phyloP scores from a whole-genome alignment of 129 eudicot genomes.

The Flaveria robusta region DNA sequence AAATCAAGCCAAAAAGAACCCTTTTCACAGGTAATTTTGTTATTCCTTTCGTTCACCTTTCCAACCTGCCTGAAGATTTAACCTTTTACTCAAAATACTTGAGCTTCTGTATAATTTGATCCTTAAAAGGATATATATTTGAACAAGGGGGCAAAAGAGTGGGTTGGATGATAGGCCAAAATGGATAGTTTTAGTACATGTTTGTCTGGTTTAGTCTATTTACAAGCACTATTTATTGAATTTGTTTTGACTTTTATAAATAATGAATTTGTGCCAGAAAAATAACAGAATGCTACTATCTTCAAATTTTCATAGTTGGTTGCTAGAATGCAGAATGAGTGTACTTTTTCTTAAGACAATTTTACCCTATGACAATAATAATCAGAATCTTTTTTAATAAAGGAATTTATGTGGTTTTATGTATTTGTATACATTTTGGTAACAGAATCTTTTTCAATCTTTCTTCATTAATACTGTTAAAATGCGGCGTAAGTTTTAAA shows the following conservation, averaged over 20 bases:
- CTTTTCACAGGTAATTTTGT: constrained; percentile 73
- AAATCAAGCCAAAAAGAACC: constrained; percentile 86
- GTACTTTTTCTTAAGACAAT: neutral
- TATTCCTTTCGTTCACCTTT: neutral
- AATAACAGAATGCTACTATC: neutral
- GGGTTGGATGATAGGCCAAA: too few species aligned
- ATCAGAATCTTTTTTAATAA: neutral
- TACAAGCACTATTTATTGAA: too few species aligned
- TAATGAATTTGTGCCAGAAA: neutral
- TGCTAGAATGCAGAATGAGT: neutral
- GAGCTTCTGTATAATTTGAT: too few species aligned
- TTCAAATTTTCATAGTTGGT: neutral
- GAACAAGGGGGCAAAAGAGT: too few species aligned
- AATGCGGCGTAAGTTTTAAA: neutral
- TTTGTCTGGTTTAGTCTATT: too few species aligned
- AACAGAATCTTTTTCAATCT: too few species aligned
- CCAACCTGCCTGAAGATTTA: neutral
- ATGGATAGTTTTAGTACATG: too few species aligned
- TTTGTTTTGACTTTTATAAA: neutral
- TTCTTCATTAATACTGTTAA: neutral
- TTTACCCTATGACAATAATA: neutral
- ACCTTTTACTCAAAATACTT: constrained; percentile 1
- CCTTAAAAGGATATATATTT: too few species aligned
- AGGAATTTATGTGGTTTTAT: neutral
- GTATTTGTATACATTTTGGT: neutral